A percentile compares a stretch with the other conserved stretches of the same genome.
Evolutionary conservation across 306 rosid species (phyloP).

Genomic region (Fragaria nilgerrensis): DNA sequence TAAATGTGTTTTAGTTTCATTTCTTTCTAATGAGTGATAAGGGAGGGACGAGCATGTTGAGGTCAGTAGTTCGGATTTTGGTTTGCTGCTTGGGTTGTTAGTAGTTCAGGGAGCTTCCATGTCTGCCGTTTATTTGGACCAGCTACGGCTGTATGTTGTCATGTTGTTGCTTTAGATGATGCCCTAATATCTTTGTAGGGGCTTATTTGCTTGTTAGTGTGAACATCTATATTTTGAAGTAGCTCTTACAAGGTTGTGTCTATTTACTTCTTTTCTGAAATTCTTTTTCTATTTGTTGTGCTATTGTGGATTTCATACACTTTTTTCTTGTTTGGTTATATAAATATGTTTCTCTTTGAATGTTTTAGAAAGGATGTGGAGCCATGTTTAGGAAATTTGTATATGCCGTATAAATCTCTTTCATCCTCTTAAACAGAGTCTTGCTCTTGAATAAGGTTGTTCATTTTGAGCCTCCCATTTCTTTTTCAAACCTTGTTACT

Average conservation of each 20-base stretch:
- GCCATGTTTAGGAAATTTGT: neutral
- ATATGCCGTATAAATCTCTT: neutral
- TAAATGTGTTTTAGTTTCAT: neutral
- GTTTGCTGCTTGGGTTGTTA: neutral
- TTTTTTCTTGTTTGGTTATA: neutral
- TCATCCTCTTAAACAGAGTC: neutral
- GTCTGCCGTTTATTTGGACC: neutral
- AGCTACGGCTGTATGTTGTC: neutral
- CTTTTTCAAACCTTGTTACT: neutral
- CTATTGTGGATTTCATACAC: neutral
- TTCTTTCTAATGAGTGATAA: neutral
- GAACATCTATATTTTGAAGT: neutral
- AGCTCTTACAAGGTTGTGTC: neutral
- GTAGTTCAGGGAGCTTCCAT: neutral
- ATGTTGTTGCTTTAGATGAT: neutral
- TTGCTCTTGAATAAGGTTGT: neutral
- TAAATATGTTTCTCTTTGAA: neutral
- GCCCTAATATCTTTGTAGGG: neutral
- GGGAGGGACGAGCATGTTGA: constrained; percentile 5
- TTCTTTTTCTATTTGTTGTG: neutral
- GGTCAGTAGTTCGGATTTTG: neutral
- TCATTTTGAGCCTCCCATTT: neutral
- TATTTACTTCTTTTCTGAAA: neutral
- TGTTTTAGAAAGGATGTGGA: neutral
- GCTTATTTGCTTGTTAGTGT: neutral